Percentiles rank a stretch among this genome's conserved stretches.
phyloP scores from a whole-genome alignment of 2,329 filamentous ascomycete species.

The Sporothrix phasma region DNA sequence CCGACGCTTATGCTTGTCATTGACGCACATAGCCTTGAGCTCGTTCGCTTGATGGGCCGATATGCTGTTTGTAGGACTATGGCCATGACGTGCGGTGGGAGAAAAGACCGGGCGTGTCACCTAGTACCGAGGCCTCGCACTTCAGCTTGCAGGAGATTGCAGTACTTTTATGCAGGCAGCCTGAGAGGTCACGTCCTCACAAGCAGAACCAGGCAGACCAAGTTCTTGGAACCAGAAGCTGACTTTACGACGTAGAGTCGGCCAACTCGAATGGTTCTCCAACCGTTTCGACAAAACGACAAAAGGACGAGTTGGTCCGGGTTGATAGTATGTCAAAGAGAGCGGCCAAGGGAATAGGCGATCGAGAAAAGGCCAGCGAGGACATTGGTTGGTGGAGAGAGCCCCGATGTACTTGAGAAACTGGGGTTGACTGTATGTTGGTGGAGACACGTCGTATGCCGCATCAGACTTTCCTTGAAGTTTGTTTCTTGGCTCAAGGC shows the following conservation, averaged over 20 bases:
- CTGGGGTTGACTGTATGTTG: not conserved
- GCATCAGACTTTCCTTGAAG: no score
- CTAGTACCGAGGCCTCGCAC: no score
- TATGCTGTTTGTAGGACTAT: no score
- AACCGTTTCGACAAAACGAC: not conserved
- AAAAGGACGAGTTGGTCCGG: not conserved
- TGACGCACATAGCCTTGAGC: not conserved
- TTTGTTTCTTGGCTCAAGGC: not conserved
- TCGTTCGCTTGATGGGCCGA: not conserved
- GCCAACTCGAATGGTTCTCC: not conserved
- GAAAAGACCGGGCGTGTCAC: no score
- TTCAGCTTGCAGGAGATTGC: not conserved
- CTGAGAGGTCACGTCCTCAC: not conserved
- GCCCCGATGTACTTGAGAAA: not conserved
- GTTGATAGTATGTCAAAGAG: not conserved
- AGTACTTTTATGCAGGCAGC: not conserved
- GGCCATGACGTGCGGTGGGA: not conserved
- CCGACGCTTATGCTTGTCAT: constrained; percentile 1
- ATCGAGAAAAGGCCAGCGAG: not conserved
- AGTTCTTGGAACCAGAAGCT: not conserved
- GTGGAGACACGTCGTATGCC: no score
- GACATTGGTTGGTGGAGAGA: not conserved
- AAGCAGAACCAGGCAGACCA: not conserved
- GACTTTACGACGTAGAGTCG: not conserved
- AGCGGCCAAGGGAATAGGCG: not conserved